Evolutionary conservation across 768 basidiomycete species (phyloP).

Genomic region (button mushroom (Agaricus bisporus)): DNA sequence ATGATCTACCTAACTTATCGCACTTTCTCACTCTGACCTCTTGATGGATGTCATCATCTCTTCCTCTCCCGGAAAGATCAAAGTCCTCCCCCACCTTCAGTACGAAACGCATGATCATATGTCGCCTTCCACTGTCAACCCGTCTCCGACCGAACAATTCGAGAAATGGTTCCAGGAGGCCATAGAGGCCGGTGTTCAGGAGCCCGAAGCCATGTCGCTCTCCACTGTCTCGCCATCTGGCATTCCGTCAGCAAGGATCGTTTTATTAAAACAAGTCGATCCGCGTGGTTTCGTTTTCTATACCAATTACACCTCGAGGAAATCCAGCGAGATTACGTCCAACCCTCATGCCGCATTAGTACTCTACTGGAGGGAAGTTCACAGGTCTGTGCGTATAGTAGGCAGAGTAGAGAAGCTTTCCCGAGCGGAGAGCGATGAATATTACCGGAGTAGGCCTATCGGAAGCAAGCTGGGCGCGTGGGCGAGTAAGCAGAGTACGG

Average conservation of each 20-base stretch:
- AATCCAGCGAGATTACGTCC: constrained; percentile 70
- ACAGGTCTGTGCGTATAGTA: constrained; percentile 75
- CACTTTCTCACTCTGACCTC: not conserved
- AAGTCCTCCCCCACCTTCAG: constrained; percentile 70
- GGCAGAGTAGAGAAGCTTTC: constrained; percentile 79
- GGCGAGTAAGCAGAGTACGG: constrained; percentile 85
- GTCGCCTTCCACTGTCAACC: constrained; percentile 51
- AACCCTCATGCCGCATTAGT: constrained; percentile 81
- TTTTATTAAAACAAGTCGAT: constrained; percentile 91
- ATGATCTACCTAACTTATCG: no score
- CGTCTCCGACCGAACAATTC: constrained; percentile 82
- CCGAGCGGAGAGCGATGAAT: constrained; percentile 69
- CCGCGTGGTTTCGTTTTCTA: constrained; percentile 88
- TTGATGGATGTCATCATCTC: constrained; percentile 38
- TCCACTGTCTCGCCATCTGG: constrained; percentile 67
- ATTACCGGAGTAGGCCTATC: constrained; percentile 76
- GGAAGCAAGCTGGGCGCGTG: constrained; percentile 88
- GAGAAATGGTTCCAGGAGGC: constrained; percentile 78
- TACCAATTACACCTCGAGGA: constrained; percentile 95
- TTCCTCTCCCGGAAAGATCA: constrained; percentile 45
- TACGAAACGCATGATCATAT: constrained; percentile 64
- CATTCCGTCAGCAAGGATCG: constrained; percentile 83
- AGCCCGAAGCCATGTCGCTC: constrained; percentile 89
- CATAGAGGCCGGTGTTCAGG: constrained; percentile 45
- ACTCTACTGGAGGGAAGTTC: constrained; percentile 89